These are phyloP conservation scores for Akanthomyces dipterigenus DNA, from an alignment of 2,329 filamentous ascomycete genomes.

Conservation along the genomic window DNA sequence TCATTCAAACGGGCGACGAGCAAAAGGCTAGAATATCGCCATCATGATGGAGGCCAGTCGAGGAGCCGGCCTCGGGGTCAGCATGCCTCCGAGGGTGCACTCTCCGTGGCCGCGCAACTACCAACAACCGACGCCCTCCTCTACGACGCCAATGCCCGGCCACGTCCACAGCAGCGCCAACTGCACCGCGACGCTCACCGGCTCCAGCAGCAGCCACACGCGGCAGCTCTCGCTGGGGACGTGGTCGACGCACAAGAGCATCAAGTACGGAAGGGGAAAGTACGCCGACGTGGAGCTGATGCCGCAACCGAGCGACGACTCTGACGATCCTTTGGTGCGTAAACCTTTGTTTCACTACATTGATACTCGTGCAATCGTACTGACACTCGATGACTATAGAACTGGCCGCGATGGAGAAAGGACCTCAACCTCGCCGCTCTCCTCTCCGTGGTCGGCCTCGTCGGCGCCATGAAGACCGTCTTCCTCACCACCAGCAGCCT, in stretches of 20 bases:
- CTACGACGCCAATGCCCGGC: neutral
- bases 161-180: slow-evolving; percentile 6
- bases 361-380: neutral
- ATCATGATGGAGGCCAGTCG: neutral
- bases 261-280: slow-evolving; percentile 43
- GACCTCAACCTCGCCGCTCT: slow-evolving; percentile 41
- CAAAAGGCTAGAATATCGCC: neutral
- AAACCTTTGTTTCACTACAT: too few species aligned
- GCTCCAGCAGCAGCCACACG: neutral
- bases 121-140: neutral
- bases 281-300: slow-evolving; percentile 38
- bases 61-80: neutral
- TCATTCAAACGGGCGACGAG: neutral
- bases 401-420: slow-evolving; percentile 50
- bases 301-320: slow-evolving; percentile 49
- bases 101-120: neutral
- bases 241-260: slow-evolving; percentile 19
- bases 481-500: slow-evolving; percentile 41
- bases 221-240: slow-evolving; percentile 14
- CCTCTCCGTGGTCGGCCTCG: slow-evolving; percentile 38
- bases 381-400: slow-evolving; percentile 28
- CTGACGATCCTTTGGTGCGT: slow-evolving; percentile 47
- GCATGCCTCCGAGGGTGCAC: neutral
- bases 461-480: slow-evolving; percentile 47
- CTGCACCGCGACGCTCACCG: neutral